A percentile compares a stretch with the other conserved stretches of the same genome.
Evolutionary conservation across 2,329 filamentous ascomycete species (phyloP).

Genomic region (Arthrocladium fulminans): DNA sequence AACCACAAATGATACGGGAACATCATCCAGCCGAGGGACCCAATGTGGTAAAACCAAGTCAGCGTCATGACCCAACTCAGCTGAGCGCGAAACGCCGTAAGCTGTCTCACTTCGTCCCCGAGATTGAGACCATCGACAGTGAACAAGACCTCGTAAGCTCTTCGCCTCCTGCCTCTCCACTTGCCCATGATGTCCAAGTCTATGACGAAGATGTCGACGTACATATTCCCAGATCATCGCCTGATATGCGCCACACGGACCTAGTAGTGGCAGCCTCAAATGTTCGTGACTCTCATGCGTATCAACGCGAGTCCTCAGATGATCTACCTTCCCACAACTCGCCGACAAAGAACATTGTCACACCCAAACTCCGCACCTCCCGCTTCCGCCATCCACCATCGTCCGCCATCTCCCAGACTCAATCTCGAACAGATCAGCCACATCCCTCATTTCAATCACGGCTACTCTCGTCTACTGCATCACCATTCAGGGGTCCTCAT

Average conservation of each 20-base stretch:
- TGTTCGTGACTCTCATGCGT: neutral
- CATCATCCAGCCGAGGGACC: neutral
- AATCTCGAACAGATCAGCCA: neutral
- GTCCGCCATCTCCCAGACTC: neutral
- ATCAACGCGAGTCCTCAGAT: neutral
- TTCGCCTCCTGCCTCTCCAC: neutral
- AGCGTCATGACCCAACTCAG: neutral
- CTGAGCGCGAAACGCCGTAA: neutral
- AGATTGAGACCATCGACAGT: neutral
- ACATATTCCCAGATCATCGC: constrained; percentile 2
- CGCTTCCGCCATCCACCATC: constrained; percentile 4
- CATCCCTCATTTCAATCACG: constrained; percentile 6
- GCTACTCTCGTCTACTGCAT: neutral
- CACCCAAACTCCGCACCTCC: constrained; percentile 6
- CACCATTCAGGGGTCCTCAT: neutral
- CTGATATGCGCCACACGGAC: neutral
- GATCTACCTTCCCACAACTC: neutral
- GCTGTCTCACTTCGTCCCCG: neutral
- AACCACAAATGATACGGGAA: neutral
- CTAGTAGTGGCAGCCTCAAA: neutral
- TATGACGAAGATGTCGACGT: neutral
- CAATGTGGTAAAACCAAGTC: neutral
- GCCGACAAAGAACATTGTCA: neutral
- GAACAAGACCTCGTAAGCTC: neutral
- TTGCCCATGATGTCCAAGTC: neutral